Evolutionary conservation across 192 early-diverging fungal species (phyloP), one percentile per base, ranked within the genome.

Genomic region (Spinellus fusiger): DNA sequence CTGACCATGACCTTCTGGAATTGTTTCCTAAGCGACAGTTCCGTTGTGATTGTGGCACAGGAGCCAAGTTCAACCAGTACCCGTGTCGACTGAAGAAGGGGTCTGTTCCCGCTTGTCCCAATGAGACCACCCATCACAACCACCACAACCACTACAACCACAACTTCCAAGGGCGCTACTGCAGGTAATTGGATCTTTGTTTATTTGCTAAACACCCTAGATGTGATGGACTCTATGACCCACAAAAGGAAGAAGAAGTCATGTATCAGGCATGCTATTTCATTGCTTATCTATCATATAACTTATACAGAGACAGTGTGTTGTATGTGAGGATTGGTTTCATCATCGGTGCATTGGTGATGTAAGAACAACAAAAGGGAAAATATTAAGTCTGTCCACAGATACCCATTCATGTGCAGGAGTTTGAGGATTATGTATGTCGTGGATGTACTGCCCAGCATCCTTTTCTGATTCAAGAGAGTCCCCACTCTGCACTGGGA

Each of bases 31-130:
- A 93, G 54, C 75, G 93, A 1, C 62, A 75, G 56, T 97, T 97
- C 68, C 79, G 87, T 13, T 98, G 95, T 70, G 93, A 95, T 74
- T 98, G 95, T 53, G 95, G 93, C 5, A 86, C 88, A 0, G 20
- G 44, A 5, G 70, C 78, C 37, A 77, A 81, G 35, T 69, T 76
- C 64, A 58, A 63, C 15, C 53, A 49, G 0, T 32, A 54, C 32
- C 23, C 64, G n/a, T 84, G 83, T 49, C 56, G 68, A 13, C 57
- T 84, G 5, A 18, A 12, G 13, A 65, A 65, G 28, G 32, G 31
- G 7, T n/a, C 35, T 40, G n/a, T 34, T 50, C 55, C 34, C 38
- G 27, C 69, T n/a, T 79, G 79, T 38, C 38, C 54, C 15, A 57
- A 55, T 9, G 75, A 49, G 2, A 60, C 29, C 13, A 69, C 27